These are phyloP conservation scores for Moesziomyces parantarcticus DNA, from an alignment of 1,284 basidiomycete species.

Conservation along the genomic window DNA sequence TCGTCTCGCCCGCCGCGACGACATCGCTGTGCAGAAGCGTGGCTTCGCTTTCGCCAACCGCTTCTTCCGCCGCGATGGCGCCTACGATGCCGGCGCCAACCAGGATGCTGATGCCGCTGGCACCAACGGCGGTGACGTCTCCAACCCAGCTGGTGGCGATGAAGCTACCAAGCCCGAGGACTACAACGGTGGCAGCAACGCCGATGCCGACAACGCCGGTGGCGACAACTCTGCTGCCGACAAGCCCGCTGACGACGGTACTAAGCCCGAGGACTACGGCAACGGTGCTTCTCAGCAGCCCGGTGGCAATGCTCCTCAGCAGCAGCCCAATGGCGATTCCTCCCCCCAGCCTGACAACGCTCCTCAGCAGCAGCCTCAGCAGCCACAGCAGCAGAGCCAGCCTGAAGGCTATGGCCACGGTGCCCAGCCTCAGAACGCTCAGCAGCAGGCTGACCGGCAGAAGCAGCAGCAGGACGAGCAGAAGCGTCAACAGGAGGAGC, in stretches of 20 bases:
- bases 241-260: not conserved
- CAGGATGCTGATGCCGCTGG: slow-evolving; percentile 2
- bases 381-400: slow-evolving; percentile 4
- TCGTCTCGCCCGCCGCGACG: slow-evolving; percentile 31
- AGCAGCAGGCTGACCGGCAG: slow-evolving; percentile 12
- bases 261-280: slow-evolving; percentile 1
- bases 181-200: slow-evolving; percentile 6
- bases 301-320: not conserved
- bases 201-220: not conserved
- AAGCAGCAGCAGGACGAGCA: slow-evolving; percentile 11
- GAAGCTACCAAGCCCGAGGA: slow-evolving; percentile 7
- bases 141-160: not conserved
- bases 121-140: slow-evolving; percentile 4
- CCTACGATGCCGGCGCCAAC: slow-evolving; percentile 8
- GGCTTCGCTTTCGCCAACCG: slow-evolving; percentile 24
- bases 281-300: not conserved
- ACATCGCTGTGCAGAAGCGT: slow-evolving; percentile 27
- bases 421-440: slow-evolving; percentile 1
- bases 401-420: no score
- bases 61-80: slow-evolving; percentile 28
- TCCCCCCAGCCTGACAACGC: not conserved
- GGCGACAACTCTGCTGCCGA: not conserved
- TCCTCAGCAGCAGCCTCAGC: slow-evolving; percentile 2
- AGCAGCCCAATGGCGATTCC: no score
- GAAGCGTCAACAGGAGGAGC: slow-evolving; percentile 3